phyloP scores from a whole-genome alignment of 768 basidiomycete species.

The Panus rudis region DNA sequence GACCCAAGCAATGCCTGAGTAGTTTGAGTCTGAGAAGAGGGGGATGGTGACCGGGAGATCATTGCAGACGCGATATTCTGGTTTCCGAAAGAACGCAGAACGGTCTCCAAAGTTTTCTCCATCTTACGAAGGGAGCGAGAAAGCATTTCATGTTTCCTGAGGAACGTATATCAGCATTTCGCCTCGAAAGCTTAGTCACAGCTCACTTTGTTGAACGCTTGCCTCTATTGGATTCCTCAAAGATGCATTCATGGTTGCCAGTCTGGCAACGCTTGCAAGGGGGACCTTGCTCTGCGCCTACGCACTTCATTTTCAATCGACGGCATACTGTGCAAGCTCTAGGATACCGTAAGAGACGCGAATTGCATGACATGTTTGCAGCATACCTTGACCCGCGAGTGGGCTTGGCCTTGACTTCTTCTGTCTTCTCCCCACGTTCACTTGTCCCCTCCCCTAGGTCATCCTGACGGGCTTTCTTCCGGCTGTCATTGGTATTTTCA shows the following conservation, averaged over 20 bases:
- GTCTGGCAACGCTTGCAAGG: conserved; percentile 83
- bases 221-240: conserved; percentile 95
- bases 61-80: conserved; percentile 72
- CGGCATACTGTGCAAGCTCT: conserved; percentile 92
- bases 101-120: conserved; percentile 90
- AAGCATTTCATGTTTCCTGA: conserved; percentile 80
- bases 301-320: conserved; percentile 90
- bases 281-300: conserved; percentile 83
- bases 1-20: conserved; percentile 49
- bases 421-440: conserved; percentile 46
- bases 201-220: conserved; percentile 79
- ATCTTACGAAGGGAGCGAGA: conserved; percentile 81
- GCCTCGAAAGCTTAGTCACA: conserved; percentile 1
- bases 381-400: conserved; percentile 79
- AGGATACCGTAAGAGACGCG: conserved; percentile 13
- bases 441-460: conserved; percentile 44
- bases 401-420: conserved; percentile 70
- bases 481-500: conserved; percentile 30
- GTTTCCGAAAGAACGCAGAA: conserved; percentile 82
- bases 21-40: conserved; percentile 40
- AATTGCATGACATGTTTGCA: conserved; percentile 1
- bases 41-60: conserved; percentile 78
- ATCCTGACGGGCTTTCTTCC: conserved; percentile 60
- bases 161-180: no score
- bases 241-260: conserved; percentile 86